phyloP scores from a whole-genome alignment of 495 filamentous ascomycete genomes.

The Echria macrotheca region DNA sequence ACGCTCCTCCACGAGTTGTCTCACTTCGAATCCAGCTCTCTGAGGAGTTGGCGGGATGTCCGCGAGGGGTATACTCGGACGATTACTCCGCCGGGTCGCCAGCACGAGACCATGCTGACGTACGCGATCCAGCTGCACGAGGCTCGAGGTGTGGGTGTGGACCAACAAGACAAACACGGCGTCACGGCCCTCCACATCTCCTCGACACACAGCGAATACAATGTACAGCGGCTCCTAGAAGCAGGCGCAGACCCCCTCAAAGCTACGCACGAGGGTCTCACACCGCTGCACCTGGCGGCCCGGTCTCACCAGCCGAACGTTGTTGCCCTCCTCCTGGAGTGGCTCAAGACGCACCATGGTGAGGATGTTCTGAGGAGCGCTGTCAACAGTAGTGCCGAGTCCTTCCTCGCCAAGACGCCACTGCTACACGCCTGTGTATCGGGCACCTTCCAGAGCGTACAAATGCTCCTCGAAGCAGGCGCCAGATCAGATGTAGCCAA shows the following conservation, averaged over 20 bases:
- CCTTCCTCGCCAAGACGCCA: background rate
- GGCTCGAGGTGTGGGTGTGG: background rate
- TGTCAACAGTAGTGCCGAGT: background rate
- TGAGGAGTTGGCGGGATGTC: no score
- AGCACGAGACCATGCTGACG: background rate
- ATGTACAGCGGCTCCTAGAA: conserved; percentile 28
- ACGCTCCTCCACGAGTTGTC: background rate
- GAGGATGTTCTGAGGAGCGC: background rate
- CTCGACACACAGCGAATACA: conserved; percentile 26
- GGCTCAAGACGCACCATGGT: background rate
- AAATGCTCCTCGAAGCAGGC: background rate
- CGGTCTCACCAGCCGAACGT: conserved; percentile 31
- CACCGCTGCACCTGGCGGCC: conserved; percentile 37
- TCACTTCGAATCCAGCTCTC: no score
- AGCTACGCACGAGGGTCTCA: conserved; percentile 27
- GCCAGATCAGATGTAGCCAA: background rate
- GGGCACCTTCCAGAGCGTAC: background rate
- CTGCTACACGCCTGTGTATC: background rate
- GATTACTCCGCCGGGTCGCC: no score
- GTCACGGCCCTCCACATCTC: conserved; percentile 30
- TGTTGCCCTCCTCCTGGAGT: conserved; percentile 32
- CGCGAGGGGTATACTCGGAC: no score
- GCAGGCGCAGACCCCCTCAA: conserved; percentile 26
- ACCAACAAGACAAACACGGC: conserved; percentile 9
- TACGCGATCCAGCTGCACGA: background rate